Conservation (phyloP, 129 eudicot species). For the Cynara cardunculus region DNA sequence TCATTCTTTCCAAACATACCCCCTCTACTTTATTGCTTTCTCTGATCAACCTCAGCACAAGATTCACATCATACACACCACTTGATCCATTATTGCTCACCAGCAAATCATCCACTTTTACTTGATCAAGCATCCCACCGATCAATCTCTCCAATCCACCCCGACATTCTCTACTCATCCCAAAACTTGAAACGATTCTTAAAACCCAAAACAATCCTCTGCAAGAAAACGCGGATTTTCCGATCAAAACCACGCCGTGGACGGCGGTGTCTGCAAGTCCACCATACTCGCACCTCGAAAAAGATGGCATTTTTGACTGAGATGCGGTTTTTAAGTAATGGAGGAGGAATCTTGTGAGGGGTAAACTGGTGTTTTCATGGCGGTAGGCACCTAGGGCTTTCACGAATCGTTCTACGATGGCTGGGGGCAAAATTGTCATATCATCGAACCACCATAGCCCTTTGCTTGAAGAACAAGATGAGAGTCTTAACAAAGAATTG, state of each 20-base stretch:
- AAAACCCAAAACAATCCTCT: conserved; percentile 77
- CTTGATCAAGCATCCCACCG: conserved; percentile 76
- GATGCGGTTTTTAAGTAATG: conserved; percentile 60
- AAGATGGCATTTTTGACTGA: conserved; percentile 20
- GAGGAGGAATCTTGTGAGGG: conserved; percentile 70
- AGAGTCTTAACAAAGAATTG: conserved; percentile 20
- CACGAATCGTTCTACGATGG: conserved; percentile 46
- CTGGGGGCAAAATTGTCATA: conserved; percentile 56
- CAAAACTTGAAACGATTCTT: conserved; percentile 57
- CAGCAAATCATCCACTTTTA: conserved; percentile 74
- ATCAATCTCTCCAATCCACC: conserved; percentile 65
- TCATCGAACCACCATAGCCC: conserved; percentile 87
- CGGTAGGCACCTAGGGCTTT: conserved; percentile 62
- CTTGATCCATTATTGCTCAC: conserved; percentile 45
- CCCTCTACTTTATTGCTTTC: conserved; percentile 44
- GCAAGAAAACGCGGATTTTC: conserved; percentile 65
- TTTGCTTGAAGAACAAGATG: conserved; percentile 32
- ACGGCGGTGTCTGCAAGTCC: conserved; percentile 76
- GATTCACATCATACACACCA: conserved; percentile 84
- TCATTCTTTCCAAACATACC: conserved; percentile 45
- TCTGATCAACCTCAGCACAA: conserved; percentile 68
- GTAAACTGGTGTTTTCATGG: conserved; percentile 54
- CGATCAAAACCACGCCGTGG: conserved; percentile 62
- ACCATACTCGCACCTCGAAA: conserved; percentile 39
- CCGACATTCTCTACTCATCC: conserved; percentile 51